Conservation (phyloP, 164 flowering plant species). For the Magnolia sinica region DNA sequence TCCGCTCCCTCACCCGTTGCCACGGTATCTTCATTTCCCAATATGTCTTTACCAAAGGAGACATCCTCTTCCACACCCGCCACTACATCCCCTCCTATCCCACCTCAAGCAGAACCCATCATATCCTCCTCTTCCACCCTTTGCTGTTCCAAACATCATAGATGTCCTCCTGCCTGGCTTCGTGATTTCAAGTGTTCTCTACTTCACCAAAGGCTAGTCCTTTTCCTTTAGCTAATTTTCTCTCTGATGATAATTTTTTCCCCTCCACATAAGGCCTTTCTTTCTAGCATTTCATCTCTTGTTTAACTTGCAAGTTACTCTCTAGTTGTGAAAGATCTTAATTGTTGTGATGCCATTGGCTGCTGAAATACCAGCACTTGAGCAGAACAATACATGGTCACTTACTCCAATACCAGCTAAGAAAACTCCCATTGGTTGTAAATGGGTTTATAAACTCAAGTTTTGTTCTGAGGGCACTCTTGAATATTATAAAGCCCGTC, state of each 20-base stretch:
- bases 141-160: background rate
- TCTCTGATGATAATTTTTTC: background rate
- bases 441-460: constrained; percentile 3
- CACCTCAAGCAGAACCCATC: background rate
- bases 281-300: background rate
- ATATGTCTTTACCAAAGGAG: too few species aligned
- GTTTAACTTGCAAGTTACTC: background rate
- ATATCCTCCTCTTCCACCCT: background rate
- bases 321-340: background rate
- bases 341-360: constrained; percentile 6
- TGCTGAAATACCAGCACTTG: background rate
- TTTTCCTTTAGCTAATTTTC: background rate
- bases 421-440: background rate
- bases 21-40: too few species aligned
- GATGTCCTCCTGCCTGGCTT: too few species aligned
- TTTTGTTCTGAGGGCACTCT: background rate
- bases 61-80: too few species aligned
- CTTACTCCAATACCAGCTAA: background rate
- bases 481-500: background rate
- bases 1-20: background rate
- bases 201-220: too few species aligned
- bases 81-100: too few species aligned
- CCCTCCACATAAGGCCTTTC: background rate
- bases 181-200: background rate
- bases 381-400: background rate